Conservation (phyloP, 1,284 basidiomycete species). For the Boletellus dicymbophilus region DNA sequence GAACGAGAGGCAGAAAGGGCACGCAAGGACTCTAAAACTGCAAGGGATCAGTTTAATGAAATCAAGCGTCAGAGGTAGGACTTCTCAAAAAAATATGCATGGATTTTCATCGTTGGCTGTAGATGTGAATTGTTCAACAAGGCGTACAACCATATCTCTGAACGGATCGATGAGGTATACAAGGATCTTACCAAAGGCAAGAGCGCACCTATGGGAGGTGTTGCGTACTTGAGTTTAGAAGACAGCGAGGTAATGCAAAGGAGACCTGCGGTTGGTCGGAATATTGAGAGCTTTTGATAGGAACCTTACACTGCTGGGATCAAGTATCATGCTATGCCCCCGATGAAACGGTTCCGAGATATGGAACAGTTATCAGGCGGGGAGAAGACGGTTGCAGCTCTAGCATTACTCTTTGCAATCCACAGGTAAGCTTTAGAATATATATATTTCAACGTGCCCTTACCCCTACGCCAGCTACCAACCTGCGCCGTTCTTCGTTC, state of each 20-base stretch:
- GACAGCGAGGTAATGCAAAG: constrained; percentile 78
- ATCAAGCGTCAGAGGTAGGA: constrained; percentile 80
- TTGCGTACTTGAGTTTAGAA: constrained; percentile 94
- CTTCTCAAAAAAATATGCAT: not conserved
- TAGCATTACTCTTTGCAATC: constrained; percentile 95
- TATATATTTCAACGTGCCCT: not conserved
- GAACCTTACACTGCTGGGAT: constrained; percentile 96
- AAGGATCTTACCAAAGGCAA: constrained; percentile 97
- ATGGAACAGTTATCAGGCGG: constrained; percentile 99
- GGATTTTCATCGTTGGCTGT: not conserved
- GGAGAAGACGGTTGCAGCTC: constrained; percentile 97
- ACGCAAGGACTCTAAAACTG: constrained; percentile 82
- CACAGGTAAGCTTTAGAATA: constrained; percentile 66
- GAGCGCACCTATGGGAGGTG: constrained; percentile 91
- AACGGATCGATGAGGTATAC: constrained; percentile 94
- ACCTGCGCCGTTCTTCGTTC: constrained; percentile 97
- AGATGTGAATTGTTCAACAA: constrained; percentile 91
- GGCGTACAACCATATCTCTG: constrained; percentile 95
- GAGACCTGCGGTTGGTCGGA: not conserved
- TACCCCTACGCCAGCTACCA: constrained; percentile 67
- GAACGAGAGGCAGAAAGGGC: constrained; percentile 79
- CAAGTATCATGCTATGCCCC: constrained; percentile 99
- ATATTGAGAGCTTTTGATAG: constrained; percentile 40
- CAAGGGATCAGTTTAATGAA: constrained; percentile 90
- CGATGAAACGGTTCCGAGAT: constrained; percentile 98